A percentile compares a stretch with the other conserved stretches of the same genome.
phyloP scores from a whole-genome alignment of 2,329 filamentous ascomycete species.

The Penicillium griseofulvum region DNA sequence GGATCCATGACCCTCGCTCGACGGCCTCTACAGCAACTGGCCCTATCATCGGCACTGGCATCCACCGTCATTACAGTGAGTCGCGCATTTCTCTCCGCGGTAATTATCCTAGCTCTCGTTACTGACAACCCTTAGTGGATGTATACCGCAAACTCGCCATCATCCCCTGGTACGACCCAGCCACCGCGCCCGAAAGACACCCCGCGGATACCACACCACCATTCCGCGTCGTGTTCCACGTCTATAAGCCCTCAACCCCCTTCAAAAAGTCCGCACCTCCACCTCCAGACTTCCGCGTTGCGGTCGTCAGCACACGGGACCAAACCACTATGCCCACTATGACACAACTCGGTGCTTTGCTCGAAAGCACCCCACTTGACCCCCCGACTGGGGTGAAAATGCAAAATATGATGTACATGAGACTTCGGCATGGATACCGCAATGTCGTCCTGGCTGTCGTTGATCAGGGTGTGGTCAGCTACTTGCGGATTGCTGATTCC shows the following conservation, averaged over 20 bases:
- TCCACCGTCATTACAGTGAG: constrained; percentile 55
- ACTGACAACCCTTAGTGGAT: constrained; percentile 49
- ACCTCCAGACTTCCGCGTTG: constrained; percentile 77
- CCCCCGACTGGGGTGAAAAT: constrained; percentile 54
- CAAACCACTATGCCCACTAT: constrained; percentile 68
- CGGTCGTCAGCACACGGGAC: constrained; percentile 73
- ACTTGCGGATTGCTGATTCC: constrained; percentile 74
- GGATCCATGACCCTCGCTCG: constrained; percentile 29
- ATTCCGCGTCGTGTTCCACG: constrained; percentile 73
- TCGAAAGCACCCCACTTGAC: constrained; percentile 71
- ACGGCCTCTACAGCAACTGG: constrained; percentile 39
- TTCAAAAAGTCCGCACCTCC: constrained; percentile 81
- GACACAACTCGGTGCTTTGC: constrained; percentile 65
- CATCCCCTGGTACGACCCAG: constrained; percentile 68
- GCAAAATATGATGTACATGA: constrained; percentile 62
- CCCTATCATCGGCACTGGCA: constrained; percentile 52
- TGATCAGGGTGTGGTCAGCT: constrained; percentile 86
- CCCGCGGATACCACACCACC: constrained; percentile 44
- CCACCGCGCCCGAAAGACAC: constrained; percentile 24
- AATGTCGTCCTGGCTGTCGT: constrained; percentile 85
- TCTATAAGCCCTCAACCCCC: constrained; percentile 71
- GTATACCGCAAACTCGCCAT: constrained; percentile 76
- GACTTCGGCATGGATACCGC: constrained; percentile 78
- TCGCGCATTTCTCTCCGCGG: background rate
- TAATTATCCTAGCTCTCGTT: background rate